Evolutionary conservation across 2,329 filamentous ascomycete genomes (phyloP), one percentile per base, ranked within the genome.

Genomic region (Elsinoe perseae): DNA sequence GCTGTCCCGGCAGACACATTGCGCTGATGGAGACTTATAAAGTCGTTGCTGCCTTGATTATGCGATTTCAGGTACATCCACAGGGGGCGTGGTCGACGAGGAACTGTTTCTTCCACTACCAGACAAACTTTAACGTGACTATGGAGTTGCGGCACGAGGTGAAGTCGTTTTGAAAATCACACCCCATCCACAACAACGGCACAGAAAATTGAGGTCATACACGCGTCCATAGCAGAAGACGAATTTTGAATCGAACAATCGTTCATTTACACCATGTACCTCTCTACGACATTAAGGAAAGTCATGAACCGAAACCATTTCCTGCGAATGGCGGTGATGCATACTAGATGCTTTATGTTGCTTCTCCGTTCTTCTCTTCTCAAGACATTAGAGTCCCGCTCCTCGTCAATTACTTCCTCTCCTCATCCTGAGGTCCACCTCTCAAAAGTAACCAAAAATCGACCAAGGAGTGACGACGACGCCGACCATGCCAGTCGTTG

Each of bases 251-350:
- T 40, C 32, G 28, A 53, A 36, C 34, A 36, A 16, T 32, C 36
- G 44, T 55, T 34, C 6, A 55, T 43, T 18, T 21, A 44, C 12
- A 38, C 20, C 40, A 44, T 44, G 14, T 44, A 25, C 21, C 40
- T 44, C 25, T 46, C 21, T 48, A 44, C 28, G 38, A 46, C 53
- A 48, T 56, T 56, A 56, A 56, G 53, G 53, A 56, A 44, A 56
- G 53, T 56, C 53, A 48, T 56, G 53, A 56, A 56, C 28, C 42
- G 38, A 56, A 46, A 28, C 20, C 44, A 18, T 28, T 10, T 34
- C n/a, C n/a, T n/a, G n/a, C n/a, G 8, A 16, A n/a, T 18, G 16
- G n/a, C 14, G 23, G 40, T n/a, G 21, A n/a, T 44, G 40, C 40
- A 44, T 44, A 27, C 40, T 44, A 44, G 21, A 44, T 44, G 40